A percentile compares a stretch with the other conserved stretches of the same genome.
Conservation (phyloP, 1,284 basidiomycete species). For the Cryptococcus hybrid region DNA sequence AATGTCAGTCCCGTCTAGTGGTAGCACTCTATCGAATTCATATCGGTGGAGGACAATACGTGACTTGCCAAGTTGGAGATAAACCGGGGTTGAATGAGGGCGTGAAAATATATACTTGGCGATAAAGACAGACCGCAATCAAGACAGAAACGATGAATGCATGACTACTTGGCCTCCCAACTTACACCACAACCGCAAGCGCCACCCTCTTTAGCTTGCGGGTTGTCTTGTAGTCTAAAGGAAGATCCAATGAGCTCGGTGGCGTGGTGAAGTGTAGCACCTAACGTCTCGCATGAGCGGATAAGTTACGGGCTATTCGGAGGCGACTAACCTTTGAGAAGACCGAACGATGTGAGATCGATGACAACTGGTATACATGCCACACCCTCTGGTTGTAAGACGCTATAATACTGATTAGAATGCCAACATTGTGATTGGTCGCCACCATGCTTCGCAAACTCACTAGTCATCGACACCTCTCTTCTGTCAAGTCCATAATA, state of each 20-base stretch:
- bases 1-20: too few relatives aligned
- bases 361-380: constrained; percentile 46
- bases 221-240: constrained; percentile 57
- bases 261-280: constrained; percentile 58
- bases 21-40: too few relatives aligned
- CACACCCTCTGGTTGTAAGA: constrained; percentile 39
- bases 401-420: constrained; percentile 17
- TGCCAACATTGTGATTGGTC: not conserved
- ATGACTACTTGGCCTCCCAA: constrained; percentile 43
- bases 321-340: constrained; percentile 42
- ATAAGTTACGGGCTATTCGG: not conserved
- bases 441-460: constrained; percentile 19
- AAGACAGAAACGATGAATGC: not conserved
- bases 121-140: too few relatives aligned
- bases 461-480: constrained; percentile 56
- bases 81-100: too few relatives aligned
- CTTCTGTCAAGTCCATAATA: constrained; percentile 55
- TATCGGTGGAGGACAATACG: too few relatives aligned
- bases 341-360: constrained; percentile 44
- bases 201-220: constrained; percentile 56
- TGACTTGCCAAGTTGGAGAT: too few relatives aligned
- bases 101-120: too few relatives aligned
- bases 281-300: constrained; percentile 32
- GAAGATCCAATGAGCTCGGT: constrained; percentile 58
- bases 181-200: constrained; percentile 59